Evolutionary conservation across 2,329 filamentous ascomycete genomes (phyloP).

Genomic region (Colletotrichum musae): DNA sequence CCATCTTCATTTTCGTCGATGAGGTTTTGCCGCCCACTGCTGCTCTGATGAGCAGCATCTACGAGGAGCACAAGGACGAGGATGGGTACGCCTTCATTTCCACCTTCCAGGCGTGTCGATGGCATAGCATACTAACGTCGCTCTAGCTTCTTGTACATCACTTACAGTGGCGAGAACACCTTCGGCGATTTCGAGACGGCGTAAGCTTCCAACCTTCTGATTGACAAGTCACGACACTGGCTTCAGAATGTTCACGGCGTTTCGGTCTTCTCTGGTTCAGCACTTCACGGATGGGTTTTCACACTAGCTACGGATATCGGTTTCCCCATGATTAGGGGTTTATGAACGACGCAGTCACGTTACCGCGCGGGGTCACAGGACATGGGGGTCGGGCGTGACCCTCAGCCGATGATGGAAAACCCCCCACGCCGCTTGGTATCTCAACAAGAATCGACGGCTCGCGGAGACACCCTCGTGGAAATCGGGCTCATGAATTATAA

Average conservation of each 20-base stretch:
- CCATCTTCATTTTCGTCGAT: conserved; percentile 99
- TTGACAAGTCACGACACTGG: conserved; percentile 21
- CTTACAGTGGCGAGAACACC: conserved; percentile 99
- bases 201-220: conserved; percentile 46
- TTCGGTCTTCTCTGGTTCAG: conserved; percentile 40
- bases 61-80: conserved; percentile 97
- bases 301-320: conserved; percentile 32
- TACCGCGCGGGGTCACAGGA: conserved; percentile 36
- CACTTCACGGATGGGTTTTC: conserved; percentile 39
- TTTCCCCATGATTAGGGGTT: conserved; percentile 28
- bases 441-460: conserved; percentile 35
- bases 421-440: conserved; percentile 34
- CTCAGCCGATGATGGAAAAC: conserved; percentile 21
- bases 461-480: conserved; percentile 30
- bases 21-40: conserved; percentile 97
- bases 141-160: conserved; percentile 94
- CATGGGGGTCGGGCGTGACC: conserved; percentile 32
- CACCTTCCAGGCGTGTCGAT: too few relatives aligned
- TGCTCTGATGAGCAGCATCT: conserved; percentile 99
- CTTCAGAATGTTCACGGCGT: conserved; percentile 42
- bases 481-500: conserved; percentile 27
- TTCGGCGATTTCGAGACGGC: conserved; percentile 75
- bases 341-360: conserved; percentile 40
- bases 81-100: conserved; percentile 67
- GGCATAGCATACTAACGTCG: conserved; percentile 11